Base-by-base conservation (phyloP, 495 filamentous ascomycete genomes). In the Aspergillus sclerotioniger region DNA sequence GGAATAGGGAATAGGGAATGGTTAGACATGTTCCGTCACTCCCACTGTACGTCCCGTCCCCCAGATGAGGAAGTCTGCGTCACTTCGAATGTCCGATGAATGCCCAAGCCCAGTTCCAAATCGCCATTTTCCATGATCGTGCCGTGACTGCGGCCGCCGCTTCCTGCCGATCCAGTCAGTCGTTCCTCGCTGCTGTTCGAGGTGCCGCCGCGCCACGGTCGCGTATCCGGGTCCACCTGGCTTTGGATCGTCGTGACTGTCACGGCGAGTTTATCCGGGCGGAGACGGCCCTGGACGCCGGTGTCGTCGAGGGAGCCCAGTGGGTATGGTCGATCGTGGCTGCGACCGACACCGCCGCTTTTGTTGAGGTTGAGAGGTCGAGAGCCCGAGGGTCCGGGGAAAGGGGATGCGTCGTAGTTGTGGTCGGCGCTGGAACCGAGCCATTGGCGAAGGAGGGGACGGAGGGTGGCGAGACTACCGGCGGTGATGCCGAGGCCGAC, bases 401-500 rank as follows among this genome's bases (percentile, higher is more conserved):
- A 70, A 0, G 61, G 57, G 1, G 59, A 51, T 28, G 59, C 50
- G 2, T 60, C 56, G 56, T 71, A 69, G 12, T 62, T 51, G 8
- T 51, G 51, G 25, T 66, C 65, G 53, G 60, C 49, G 29, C 49
- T 57, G 5, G 70, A 67, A 25, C 71, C 73, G 32, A 71, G 55
- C 56, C 68, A 67, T 16, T 70, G 45, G 31, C 73, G 70, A 28
- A 84, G 69, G 5, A 80, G 69, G 6, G 78, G 78, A 25, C 77
- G 76, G 9, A 80, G 73, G 10, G 73, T 78, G 44, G 76, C 77
- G 7, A 80, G 73, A 54, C 73, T 76, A 10, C 72, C 78, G 46
- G 76, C 75, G 0, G 77, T 71, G 58, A 80, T 78, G 15, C 76
- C 78, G 0, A 80, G 66, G 19, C 70, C 75, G n/a, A 63, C 63